Base-by-base conservation (phyloP, 106 monocot genomes). In the Vanilla planifolia region DNA sequence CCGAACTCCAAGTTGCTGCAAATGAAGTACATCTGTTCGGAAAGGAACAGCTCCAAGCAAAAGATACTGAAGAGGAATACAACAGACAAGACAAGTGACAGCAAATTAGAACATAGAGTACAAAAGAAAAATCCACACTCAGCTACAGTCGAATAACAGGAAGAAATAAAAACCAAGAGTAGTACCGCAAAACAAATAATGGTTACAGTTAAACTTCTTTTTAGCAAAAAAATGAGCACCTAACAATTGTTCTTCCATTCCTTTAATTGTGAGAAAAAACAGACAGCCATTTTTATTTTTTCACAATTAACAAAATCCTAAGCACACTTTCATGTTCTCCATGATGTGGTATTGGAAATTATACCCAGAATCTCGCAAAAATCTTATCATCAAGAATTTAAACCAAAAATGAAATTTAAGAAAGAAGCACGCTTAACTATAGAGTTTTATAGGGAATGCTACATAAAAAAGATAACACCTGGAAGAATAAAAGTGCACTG, bases 11-110 rank as follows among this genome's bases (percentile, higher is more conserved):
- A 87, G 86, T 40, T 69, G 68, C 35, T 67, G 62, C 22, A 87
- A 62, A 16, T 50, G 75, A 55, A 79, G 86, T 16, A 87, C 86
- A 59, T 87, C 86, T 16, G 60, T 87, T 15, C 78, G 82, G 47
- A 87, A 87, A 13, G 86, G 86, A 63, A 87, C 86, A 44, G 86
- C 86, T 8, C 86, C 86, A 5, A 87, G 68, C 67, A 87, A 55
- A 52, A 87, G 37, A 78, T 48, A 78, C 86, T 87, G 63, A 13
- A 62, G 56, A 33, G 41, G 15, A 6, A 33, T n/a, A n/a, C n/a
- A n/a, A n/a, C n/a, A n/a, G n/a, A n/a, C n/a, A n/a, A n/a, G n/a
- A n/a, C n/a, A n/a, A n/a, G n/a, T n/a, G n/a, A n/a, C n/a, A 67
- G 3, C 27, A 59, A 17, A 11, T 60, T 7, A 23, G 5, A 35